Evolutionary conservation across 352 stramenopile species (phyloP), one percentile per base, ranked within the genome.

Genomic region (Pythium coloratum): DNA sequence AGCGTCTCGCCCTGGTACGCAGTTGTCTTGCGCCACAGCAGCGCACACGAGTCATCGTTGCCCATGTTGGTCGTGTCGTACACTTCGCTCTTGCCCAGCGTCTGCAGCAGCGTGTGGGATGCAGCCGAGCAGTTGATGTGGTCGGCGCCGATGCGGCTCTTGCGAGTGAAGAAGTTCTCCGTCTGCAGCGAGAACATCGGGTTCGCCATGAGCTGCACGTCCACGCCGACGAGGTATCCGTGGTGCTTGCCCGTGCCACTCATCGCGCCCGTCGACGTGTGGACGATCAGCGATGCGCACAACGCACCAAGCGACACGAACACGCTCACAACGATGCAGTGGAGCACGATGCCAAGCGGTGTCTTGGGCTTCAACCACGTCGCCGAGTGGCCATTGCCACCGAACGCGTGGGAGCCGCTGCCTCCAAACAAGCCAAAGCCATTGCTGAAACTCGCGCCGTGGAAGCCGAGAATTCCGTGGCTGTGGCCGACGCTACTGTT

Each of bases 191-290:
- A 65, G 51, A 89, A 89, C 78, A 89, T 81, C 10, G 82, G 75
- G 54, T 91, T 91, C 46, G 82, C 76, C 82, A 91, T 88, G 14
- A 91, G 70, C 61, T 88, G 81, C 77, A 91, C 86, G 62, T 91
- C 82, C 33, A 90, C 78, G 13, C 59, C 47, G 33, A 74, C 56
- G 13, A 79, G 70, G 4, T 63, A 50, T 26, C 42, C 56, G 33
- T 59, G 56, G 55, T 63, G 47, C 26, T 59, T 63, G 24, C 33
- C 59, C 6, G 33, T 64, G 8, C 24, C 33, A 18, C 44, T 62
- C 59, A 58, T 10, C 36, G 40, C 18, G 8, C 50, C 34, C 9
- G 61, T 38, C 9, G 67, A 66, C 30, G 62, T 66, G 51, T 89
- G 71, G 7, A 88, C 72, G 2, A 87, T 61, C 28, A 90, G 46